Conservation (phyloP, 805 yeast genomes). For the Monosporozyma yasuniensis region DNA sequence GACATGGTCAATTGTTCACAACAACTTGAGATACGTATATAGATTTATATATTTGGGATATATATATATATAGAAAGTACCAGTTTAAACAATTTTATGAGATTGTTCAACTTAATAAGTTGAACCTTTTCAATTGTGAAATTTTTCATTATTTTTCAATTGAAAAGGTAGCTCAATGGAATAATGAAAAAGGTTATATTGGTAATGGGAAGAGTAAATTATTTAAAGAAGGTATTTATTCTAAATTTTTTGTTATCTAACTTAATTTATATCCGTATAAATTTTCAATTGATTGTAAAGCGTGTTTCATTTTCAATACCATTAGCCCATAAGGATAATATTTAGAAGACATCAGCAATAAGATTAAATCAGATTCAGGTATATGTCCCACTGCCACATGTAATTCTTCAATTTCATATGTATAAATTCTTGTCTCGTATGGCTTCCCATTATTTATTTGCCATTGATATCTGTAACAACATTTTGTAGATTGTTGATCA, state of each 20-base stretch:
- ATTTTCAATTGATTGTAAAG: slow-evolving; percentile 16
- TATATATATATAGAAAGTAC: neutral
- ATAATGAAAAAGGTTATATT: neutral
- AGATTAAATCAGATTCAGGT: slow-evolving; percentile 23
- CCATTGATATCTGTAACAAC: slow-evolving; percentile 12
- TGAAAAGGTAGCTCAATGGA: neutral
- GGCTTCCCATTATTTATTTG: slow-evolving; percentile 1
- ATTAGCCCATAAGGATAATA: slow-evolving; percentile 27
- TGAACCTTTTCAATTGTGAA: neutral
- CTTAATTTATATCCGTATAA: slow-evolving; percentile 23
- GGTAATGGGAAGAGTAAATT: too few species aligned
- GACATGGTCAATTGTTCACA: neutral
- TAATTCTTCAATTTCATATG: slow-evolving; percentile 27
- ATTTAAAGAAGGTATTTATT: too few species aligned
- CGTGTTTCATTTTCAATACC: slow-evolving; percentile 23
- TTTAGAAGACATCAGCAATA: slow-evolving; percentile 20
- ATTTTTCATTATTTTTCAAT: neutral
- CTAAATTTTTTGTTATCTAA: slow-evolving; percentile 1
- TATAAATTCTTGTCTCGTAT: slow-evolving; percentile 20
- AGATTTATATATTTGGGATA: neutral
- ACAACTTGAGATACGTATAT: neutral
- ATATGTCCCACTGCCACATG: slow-evolving; percentile 26
- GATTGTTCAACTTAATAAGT: too few species aligned
- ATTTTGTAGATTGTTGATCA: slow-evolving; percentile 8
- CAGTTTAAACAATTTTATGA: neutral